These are phyloP conservation scores for Claviceps sp. DNA, from an alignment of 2,329 filamentous ascomycete species.

Conservation along the genomic window DNA sequence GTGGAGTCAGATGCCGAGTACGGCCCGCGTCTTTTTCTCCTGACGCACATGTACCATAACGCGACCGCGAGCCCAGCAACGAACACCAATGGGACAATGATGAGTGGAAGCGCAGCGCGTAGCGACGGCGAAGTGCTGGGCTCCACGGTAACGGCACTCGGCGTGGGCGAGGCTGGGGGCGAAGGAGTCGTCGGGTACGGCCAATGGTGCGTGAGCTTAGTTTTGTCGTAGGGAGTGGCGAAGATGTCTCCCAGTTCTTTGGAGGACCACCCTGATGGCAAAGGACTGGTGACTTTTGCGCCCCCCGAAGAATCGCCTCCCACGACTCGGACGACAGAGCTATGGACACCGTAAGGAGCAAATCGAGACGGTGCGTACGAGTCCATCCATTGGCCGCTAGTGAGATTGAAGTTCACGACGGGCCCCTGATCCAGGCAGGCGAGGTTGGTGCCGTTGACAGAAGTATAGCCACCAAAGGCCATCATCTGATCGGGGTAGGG, in stretches of 20 bases:
- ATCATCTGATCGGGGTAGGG: slow-evolving; percentile 73
- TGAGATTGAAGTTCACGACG: slow-evolving; percentile 60
- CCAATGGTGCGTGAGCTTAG: slow-evolving; percentile 45
- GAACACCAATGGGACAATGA: slow-evolving; percentile 6
- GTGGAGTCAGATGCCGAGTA: slow-evolving; percentile 23
- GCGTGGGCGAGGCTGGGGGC: not conserved
- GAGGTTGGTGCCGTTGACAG: slow-evolving; percentile 13
- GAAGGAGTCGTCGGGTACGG: slow-evolving; percentile 33
- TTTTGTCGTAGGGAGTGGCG: slow-evolving; percentile 36
- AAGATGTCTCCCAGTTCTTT: slow-evolving; percentile 39
- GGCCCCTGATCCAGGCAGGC: slow-evolving; percentile 38
- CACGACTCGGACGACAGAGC: slow-evolving; percentile 48
- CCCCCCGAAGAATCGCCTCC: slow-evolving; percentile 53
- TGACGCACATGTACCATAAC: slow-evolving; percentile 39
- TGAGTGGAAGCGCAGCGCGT: slow-evolving; percentile 7
- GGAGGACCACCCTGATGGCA: slow-evolving; percentile 41
- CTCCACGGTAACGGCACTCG: not conserved
- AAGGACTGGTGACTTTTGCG: slow-evolving; percentile 55
- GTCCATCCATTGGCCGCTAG: slow-evolving; percentile 53
- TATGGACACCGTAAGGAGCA: slow-evolving; percentile 56
- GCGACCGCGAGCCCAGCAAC: slow-evolving; percentile 21
- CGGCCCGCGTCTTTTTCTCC: slow-evolving; percentile 22
- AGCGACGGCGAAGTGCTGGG: not conserved
- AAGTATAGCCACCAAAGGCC: slow-evolving; percentile 53
- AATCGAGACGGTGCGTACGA: slow-evolving; percentile 53